phyloP scores from a whole-genome alignment of 2,329 filamentous ascomycete genomes.

The Lasiodiplodia sp. region DNA sequence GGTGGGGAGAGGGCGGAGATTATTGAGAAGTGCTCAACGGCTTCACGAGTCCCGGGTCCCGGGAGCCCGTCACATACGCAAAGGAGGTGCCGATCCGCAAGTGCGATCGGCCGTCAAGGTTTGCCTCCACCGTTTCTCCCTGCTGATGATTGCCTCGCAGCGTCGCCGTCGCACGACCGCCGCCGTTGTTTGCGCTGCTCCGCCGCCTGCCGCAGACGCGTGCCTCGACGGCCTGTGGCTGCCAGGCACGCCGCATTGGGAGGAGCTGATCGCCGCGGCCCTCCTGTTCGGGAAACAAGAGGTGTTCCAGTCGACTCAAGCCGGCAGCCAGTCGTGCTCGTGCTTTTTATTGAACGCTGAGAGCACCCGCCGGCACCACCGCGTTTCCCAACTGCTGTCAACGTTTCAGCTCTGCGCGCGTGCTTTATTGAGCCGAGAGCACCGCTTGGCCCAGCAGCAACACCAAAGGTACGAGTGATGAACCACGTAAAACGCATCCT shows the following conservation, averaged over 20 bases:
- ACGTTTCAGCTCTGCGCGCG: constrained; percentile 11
- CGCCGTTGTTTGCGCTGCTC: constrained; percentile 10
- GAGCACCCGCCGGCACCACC: constrained; percentile 7
- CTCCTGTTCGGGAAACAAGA: constrained; percentile 12
- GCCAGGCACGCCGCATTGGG: constrained; percentile 10
- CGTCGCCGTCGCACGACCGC: constrained; percentile 12
- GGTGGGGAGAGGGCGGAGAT: constrained; percentile 22
- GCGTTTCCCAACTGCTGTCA: constrained; percentile 19
- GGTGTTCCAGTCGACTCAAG: constrained; percentile 16
- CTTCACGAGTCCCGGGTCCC: not conserved
- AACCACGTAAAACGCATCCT: constrained; percentile 21
- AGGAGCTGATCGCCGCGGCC: not conserved
- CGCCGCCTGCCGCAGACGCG: constrained; percentile 11
- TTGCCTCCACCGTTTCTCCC: not conserved
- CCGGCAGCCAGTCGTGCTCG: constrained; percentile 15
- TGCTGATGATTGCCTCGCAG: constrained; percentile 1
- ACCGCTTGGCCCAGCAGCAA: constrained; percentile 15
- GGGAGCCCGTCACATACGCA: constrained; percentile 12
- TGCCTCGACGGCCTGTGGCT: not conserved
- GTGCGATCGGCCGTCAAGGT: constrained; percentile 6
- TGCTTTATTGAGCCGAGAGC: constrained; percentile 28
- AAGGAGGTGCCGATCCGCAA: constrained; percentile 13
- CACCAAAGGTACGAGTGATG: constrained; percentile 13
- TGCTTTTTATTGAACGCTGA: constrained; percentile 26
- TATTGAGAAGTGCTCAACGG: constrained; percentile 11